Conservation (phyloP, 2,329 filamentous ascomycete species). For the Diaporthe velutina region DNA sequence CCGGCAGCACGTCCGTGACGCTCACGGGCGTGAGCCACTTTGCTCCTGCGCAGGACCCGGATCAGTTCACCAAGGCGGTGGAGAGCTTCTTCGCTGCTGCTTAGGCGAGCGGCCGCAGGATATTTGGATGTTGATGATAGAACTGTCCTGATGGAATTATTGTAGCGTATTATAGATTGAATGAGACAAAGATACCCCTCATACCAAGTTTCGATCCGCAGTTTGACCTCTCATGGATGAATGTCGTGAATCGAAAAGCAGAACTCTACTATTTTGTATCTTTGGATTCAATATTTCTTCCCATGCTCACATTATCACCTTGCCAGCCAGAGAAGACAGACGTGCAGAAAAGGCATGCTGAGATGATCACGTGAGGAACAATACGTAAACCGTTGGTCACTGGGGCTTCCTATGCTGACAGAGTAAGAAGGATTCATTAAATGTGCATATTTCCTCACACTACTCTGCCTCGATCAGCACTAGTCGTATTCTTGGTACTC, state of each 20-base stretch:
- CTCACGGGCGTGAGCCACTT: constrained; percentile 57
- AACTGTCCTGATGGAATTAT: neutral
- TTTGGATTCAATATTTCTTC: too few species aligned
- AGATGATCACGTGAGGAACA: too few species aligned
- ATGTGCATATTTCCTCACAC: neutral
- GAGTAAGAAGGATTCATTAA: neutral
- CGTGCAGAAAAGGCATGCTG: too few species aligned
- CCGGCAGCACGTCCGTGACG: constrained; percentile 52
- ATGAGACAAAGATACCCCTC: constrained; percentile 26
- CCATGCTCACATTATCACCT: too few species aligned
- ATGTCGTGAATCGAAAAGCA: too few species aligned
- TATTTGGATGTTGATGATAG: neutral
- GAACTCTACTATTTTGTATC: neutral
- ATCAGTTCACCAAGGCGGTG: constrained; percentile 50
- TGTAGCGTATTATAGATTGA: constrained; percentile 11
- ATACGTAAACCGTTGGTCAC: neutral
- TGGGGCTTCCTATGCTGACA: neutral
- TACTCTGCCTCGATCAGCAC: neutral
- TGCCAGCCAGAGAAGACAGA: fast-evolving
- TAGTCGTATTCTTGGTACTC: neutral
- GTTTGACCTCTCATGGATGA: neutral
- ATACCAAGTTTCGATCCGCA: neutral
- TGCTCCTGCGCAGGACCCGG: constrained; percentile 56
- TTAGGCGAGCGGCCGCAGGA: neutral
- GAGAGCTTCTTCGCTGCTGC: constrained; percentile 45